Base-by-base conservation (phyloP, 164 flowering plant genomes). In the Chimonanthus salicifolius region DNA sequence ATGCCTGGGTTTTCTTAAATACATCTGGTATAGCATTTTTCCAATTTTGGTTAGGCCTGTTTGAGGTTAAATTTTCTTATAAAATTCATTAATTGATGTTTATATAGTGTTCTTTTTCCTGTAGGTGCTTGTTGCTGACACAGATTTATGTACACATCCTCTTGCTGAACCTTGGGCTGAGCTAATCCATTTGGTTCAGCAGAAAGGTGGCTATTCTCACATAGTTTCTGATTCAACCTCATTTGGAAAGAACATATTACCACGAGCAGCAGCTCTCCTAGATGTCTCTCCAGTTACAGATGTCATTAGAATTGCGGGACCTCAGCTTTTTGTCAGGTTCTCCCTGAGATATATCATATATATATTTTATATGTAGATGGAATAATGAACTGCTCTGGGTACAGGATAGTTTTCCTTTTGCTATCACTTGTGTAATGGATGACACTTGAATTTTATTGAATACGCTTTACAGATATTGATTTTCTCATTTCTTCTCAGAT, bases 151-250 rank as follows among this genome's bases (percentile, higher is more conserved):
- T 74, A 70, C 65, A 64, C 78, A 91, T 76, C 88, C 97, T 67
- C 80, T 92, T 49, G 98, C 99, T 18, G 99, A 96, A 82, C 89
- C 97, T 66, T 96, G 98, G 97, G 95, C 97, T 70, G 85, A 85
- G 81, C 75, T 96, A 71, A 82, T 94, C 75, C 90, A 87, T 50
- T 73, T 88, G 75, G 91, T 92, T 84, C 98, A 92, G 80, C 84
- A 85, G 74, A 83, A 76, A 71, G 87, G 86, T 45, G 78, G 83
- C 58, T 94, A 86, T 76, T 89, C 99, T 0, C 97, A 96, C 68
- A 84, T 96, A 78, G 74, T 94, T 77, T 78, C 95, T 20, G 82
- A 94, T 64, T 89, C 98, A n/a, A 83, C 82, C 84, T 96, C 98
- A 67, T 96, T 96, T 81, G 98, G 98, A 79, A 96, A 96, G 76